phyloP scores from a whole-genome alignment of 1,139 yeast genomes.

The Wickerhamomyces sp. region DNA sequence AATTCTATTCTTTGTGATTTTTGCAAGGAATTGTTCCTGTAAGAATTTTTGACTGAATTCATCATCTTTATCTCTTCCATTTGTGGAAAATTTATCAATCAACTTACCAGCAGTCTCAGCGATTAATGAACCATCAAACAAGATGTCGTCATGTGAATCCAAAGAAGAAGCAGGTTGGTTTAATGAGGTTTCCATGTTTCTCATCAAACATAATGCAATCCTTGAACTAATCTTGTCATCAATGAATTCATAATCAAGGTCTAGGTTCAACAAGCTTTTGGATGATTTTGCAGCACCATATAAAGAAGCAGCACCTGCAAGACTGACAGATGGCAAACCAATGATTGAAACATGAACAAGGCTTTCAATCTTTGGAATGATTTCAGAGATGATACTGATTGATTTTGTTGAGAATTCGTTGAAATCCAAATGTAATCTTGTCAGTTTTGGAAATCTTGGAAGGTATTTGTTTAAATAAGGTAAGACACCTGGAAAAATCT shows the following conservation, averaged over 20 bases:
- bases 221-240: slow-evolving; percentile 71
- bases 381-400: slow-evolving; percentile 62
- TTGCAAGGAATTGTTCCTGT: slow-evolving; percentile 42
- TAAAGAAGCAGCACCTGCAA: slow-evolving; percentile 59
- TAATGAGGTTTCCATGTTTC: slow-evolving; percentile 67
- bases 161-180: slow-evolving; percentile 23
- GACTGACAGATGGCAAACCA: slow-evolving; percentile 54
- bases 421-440: slow-evolving; percentile 74
- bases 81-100: slow-evolving; percentile 27
- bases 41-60: slow-evolving; percentile 34
- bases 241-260: slow-evolving; percentile 63
- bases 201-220: slow-evolving; percentile 75
- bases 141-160: slow-evolving; percentile 39
- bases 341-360: slow-evolving; percentile 73
- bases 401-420: slow-evolving; percentile 62
- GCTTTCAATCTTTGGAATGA: slow-evolving; percentile 62
- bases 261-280: slow-evolving; percentile 59
- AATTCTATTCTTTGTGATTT: slow-evolving; percentile 46
- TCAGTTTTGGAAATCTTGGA: slow-evolving; percentile 59
- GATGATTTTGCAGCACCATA: slow-evolving; percentile 70
- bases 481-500: slow-evolving; percentile 66
- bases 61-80: slow-evolving; percentile 21
- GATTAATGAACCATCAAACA: slow-evolving; percentile 50
- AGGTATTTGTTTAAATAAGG: slow-evolving; percentile 55
- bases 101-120: slow-evolving; percentile 66